phyloP scores from a whole-genome alignment of 2,329 filamentous ascomycete species.

The Sphaerulina musiva region DNA sequence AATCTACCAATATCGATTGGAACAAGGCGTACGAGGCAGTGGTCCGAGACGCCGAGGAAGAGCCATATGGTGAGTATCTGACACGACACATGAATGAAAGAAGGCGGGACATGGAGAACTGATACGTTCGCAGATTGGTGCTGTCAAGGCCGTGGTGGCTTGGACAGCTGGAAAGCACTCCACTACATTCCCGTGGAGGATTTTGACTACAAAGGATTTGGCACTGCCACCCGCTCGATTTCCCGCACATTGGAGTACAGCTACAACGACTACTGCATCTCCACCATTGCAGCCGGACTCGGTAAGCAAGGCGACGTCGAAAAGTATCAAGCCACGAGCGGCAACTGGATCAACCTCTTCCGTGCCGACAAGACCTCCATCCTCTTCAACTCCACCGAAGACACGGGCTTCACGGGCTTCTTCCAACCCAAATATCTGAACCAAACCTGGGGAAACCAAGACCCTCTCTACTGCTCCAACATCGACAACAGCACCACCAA shows the following conservation, averaged over 20 bases:
- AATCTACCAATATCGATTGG: conserved; percentile 59
- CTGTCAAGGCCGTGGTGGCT: conserved; percentile 62
- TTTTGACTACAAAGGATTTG: conserved; percentile 43
- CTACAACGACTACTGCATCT: conserved; percentile 42
- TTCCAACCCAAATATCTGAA: conserved; percentile 53
- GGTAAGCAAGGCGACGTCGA: conserved; percentile 36
- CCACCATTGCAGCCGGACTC: conserved; percentile 39
- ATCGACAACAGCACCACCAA: conserved; percentile 25
- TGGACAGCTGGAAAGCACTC: conserved; percentile 60
- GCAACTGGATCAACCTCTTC: conserved; percentile 63
- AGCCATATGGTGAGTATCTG: conserved; percentile 25
- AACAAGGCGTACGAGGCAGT: conserved; percentile 55
- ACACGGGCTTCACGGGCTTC: conserved; percentile 60
- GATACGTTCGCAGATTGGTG: conserved; percentile 34
- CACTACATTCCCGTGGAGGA: conserved; percentile 54
- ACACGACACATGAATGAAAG: too few relatives aligned
- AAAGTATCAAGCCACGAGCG: conserved; percentile 48
- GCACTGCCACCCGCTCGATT: conserved; percentile 48
- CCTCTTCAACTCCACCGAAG: conserved; percentile 31
- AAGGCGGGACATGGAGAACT: background rate
- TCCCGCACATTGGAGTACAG: conserved; percentile 46
- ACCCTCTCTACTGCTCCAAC: conserved; percentile 39
- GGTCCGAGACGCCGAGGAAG: conserved; percentile 58
- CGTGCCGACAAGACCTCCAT: conserved; percentile 54
- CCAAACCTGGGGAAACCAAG: conserved; percentile 51